Conservation (phyloP, 208 protist genomes). For the Leishmania tarentolae region DNA sequence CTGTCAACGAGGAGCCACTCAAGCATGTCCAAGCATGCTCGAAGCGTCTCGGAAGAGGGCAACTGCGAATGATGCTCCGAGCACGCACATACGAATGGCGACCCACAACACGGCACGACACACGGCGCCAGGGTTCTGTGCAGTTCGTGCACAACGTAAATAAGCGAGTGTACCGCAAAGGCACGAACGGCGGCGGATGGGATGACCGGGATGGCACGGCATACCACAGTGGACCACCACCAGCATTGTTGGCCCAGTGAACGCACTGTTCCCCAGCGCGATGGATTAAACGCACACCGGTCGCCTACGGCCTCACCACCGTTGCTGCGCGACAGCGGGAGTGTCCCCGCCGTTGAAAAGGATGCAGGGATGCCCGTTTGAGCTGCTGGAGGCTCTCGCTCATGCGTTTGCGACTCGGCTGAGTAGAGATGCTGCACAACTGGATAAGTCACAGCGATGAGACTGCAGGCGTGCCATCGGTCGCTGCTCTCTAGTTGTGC, state of each 20-base stretch:
- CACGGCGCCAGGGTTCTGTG: not conserved
- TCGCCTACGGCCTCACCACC: not conserved
- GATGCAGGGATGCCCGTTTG: not conserved
- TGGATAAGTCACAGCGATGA: slow-evolving; percentile 3
- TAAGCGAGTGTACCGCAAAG: slow-evolving; percentile 5
- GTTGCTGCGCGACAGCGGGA: not conserved
- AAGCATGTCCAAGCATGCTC: slow-evolving; percentile 5
- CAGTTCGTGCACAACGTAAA: not conserved
- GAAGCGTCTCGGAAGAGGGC: not conserved
- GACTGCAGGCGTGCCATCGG: slow-evolving; percentile 4
- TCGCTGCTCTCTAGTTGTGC: not conserved
- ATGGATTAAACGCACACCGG: not conserved
- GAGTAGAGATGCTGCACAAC: slow-evolving; percentile 8
- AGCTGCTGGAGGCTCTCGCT: not conserved
- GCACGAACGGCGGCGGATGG: slow-evolving; percentile 1
- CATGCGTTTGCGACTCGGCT: not conserved
- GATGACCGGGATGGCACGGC: slow-evolving; percentile 13
- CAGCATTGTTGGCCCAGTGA: slow-evolving; percentile 15
- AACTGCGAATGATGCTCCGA: not conserved
- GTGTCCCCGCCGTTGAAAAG: not conserved
- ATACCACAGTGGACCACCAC: slow-evolving; percentile 27
- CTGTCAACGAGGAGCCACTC: slow-evolving; percentile 20
- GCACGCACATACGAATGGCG: not conserved
- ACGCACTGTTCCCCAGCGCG: not conserved
- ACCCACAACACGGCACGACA: not conserved